Evolutionary conservation across 2,329 filamentous ascomycete genomes (phyloP), one percentile per base, ranked within the genome.

Genomic region (Pseudopyricularia javanii): DNA sequence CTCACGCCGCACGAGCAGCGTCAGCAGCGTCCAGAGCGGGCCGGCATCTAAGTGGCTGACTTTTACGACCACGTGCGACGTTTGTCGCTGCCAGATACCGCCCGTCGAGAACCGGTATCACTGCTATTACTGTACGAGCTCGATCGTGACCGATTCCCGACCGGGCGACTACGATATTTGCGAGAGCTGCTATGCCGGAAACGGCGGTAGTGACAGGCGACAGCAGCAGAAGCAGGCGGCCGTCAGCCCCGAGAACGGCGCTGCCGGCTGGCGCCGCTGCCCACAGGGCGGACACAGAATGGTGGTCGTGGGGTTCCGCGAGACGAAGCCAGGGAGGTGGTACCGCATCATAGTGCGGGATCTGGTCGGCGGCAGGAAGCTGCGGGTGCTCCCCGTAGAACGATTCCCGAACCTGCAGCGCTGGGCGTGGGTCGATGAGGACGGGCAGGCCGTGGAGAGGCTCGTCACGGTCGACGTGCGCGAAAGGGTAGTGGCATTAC

Each of bases 131-230:
- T 95, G 90, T 66, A 81, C 80, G 51, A 77, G 75, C 60, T 68
- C 73, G 3, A 65, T 74, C 3, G 56, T 62, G 22, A 60, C 70
- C 0, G 72, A 78, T 30, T 70, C 73, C 4, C 62, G 69, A 24
- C 68, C 69, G 0, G 90, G 90, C n/a, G 86, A 94, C 64, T 95
- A 93, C 65, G 88, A 96, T 59, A 79, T 95, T 49, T 96, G 91
- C 68, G 75, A 75, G 17, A 72, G 76, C 4, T 96, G 91, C 72
- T 96, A 96, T 66, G 70, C 76, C 50, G 78, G 76, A 48, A 74
- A 91, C 7, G 77, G 86, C 2, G n/a, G n/a, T 43, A 20, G 37
- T 20, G 37, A 43, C 17, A 43, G 37, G 37, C 37, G 37, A 43
- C 68, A 73, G 2, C 75, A 76, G 0, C 76, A 79, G 8, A 80